phyloP scores from a whole-genome alignment of 2,329 filamentous ascomycete genomes.

The Pseudogymnoascus sp. region DNA sequence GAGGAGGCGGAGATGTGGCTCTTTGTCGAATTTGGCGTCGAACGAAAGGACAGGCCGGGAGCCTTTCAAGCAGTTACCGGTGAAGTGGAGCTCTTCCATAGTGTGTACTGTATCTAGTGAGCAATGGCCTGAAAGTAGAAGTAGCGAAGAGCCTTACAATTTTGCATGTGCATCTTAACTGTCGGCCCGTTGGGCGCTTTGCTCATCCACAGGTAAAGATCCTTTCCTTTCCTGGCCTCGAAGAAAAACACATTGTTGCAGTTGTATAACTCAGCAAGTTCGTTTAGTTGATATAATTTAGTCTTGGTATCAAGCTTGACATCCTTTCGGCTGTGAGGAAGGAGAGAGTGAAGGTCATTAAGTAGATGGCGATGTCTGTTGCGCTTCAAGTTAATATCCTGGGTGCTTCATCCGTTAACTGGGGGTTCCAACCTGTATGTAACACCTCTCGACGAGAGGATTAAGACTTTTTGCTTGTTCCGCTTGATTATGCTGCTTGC shows the following conservation, averaged over 20 bases:
- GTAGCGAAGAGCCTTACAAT: conserved; percentile 39
- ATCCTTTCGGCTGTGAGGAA: conserved; percentile 89
- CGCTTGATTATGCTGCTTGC: conserved; percentile 34
- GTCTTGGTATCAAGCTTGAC: conserved; percentile 96
- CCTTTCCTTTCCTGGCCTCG: conserved; percentile 87
- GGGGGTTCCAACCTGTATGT: conserved; percentile 59
- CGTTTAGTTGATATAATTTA: conserved; percentile 73
- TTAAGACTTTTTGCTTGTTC: conserved; percentile 71
- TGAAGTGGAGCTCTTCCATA: conserved; percentile 94
- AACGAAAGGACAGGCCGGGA: conserved; percentile 87
- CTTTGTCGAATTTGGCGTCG: conserved; percentile 73
- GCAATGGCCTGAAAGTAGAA: neutral
- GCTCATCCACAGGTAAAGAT: conserved; percentile 88
- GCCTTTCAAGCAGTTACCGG: conserved; percentile 92
- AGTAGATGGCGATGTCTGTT: conserved; percentile 83
- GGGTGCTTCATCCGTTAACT: neutral
- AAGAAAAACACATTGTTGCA: conserved; percentile 95
- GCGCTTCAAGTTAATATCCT: conserved; percentile 11
- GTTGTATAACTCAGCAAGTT: conserved; percentile 67
- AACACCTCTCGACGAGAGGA: conserved; percentile 85
- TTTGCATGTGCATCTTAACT: conserved; percentile 66
- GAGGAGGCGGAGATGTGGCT: conserved; percentile 72
- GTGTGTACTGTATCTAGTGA: conserved; percentile 61
- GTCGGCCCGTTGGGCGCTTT: conserved; percentile 65
- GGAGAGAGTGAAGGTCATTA: conserved; percentile 76